phyloP scores from a whole-genome alignment of 2,329 filamentous ascomycete genomes.

The Alternaria rosae region DNA sequence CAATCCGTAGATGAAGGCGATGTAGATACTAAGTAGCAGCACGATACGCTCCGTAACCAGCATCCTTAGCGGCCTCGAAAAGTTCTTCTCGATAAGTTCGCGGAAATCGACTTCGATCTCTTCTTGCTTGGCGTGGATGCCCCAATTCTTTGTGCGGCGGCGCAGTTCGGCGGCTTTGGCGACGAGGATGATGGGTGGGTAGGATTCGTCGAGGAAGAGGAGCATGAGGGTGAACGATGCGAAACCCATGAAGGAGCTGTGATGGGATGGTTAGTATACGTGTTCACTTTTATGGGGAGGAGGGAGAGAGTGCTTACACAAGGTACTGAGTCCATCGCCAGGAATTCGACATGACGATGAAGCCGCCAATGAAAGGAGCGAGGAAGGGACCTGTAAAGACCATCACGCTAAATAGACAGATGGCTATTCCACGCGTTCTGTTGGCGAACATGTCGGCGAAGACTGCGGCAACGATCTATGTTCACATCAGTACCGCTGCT shows the following conservation, averaged over 20 bases:
- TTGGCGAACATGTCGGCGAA: slow-evolving; percentile 65
- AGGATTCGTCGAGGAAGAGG: slow-evolving; percentile 65
- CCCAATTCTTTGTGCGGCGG: slow-evolving; percentile 66
- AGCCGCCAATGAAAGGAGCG: slow-evolving; percentile 64
- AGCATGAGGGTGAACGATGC: slow-evolving; percentile 58
- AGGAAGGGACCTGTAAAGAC: slow-evolving; percentile 62
- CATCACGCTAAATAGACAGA: slow-evolving; percentile 61
- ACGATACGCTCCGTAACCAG: slow-evolving; percentile 59
- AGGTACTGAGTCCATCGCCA: slow-evolving; percentile 66
- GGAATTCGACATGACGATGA: slow-evolving; percentile 59
- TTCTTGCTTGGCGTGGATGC: slow-evolving; percentile 66
- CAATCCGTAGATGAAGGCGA: slow-evolving; percentile 64
- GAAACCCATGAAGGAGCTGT: slow-evolving; percentile 61
- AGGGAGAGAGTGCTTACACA: slow-evolving; percentile 34
- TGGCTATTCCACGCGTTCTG: slow-evolving; percentile 49
- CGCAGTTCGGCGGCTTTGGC: slow-evolving; percentile 63
- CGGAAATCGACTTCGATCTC: slow-evolving; percentile 61
- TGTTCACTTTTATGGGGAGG: background rate
- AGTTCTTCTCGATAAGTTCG: slow-evolving; percentile 62
- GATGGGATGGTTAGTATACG: background rate
- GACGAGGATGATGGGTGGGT: slow-evolving; percentile 66
- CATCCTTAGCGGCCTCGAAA: slow-evolving; percentile 59
- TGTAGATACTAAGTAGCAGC: slow-evolving; percentile 45
- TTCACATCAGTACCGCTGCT: no score
- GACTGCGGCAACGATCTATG: slow-evolving; percentile 58